Base-by-base conservation (phyloP, 495 filamentous ascomycete genomes). In the Aspergillus taichungensis region DNA sequence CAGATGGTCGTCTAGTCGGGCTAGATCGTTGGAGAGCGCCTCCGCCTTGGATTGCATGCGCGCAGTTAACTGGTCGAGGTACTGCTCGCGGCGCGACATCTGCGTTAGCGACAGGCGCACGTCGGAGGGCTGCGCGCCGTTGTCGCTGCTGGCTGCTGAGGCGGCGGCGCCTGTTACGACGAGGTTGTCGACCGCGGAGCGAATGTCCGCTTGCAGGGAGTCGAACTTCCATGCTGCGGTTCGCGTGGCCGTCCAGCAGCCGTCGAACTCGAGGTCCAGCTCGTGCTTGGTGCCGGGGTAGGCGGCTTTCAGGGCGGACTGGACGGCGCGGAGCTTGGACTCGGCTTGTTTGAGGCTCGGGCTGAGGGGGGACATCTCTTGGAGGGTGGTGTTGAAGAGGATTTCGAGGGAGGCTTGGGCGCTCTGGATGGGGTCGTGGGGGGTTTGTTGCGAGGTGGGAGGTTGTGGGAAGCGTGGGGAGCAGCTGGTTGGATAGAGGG, bases 211-310 rank as follows among this genome's bases (percentile, higher is more conserved):
- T 40, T 60, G 59, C 1, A 73, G 52, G 6, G 65, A 66, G 33
- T 68, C 65, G 39, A 70, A 64, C 51, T 65, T 60, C 52, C 62
- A 59, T 0, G 52, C 44, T 12, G 67, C 65, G 7, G 64, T 46
- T 45, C 62, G 58, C 3, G 63, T 52, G 10, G 68, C 66, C 34
- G 57, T 42, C 48, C 61, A 56, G 50, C 62, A 63, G 41, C 67
- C 64, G 37, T 59, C 52, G 47, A 73, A 71, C 42, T 73, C 69
- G 9, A 71, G 66, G 11, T 64, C 60, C 1, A 71, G 61, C 12
- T 66, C 66, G 34, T 70, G 52, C 24, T 59, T 61, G 1, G 49
- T 61, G 29, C 58, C 57, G 13, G 65, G 60, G 43, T 68, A 63
- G 27, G 46, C 47, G n/a, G 45, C 38, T 32, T 60, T 62, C 5